Evolutionary conservation across 768 basidiomycete species (phyloP), one percentile per base, ranked within the genome.

Genomic region (Lentinula guzmanii): DNA sequence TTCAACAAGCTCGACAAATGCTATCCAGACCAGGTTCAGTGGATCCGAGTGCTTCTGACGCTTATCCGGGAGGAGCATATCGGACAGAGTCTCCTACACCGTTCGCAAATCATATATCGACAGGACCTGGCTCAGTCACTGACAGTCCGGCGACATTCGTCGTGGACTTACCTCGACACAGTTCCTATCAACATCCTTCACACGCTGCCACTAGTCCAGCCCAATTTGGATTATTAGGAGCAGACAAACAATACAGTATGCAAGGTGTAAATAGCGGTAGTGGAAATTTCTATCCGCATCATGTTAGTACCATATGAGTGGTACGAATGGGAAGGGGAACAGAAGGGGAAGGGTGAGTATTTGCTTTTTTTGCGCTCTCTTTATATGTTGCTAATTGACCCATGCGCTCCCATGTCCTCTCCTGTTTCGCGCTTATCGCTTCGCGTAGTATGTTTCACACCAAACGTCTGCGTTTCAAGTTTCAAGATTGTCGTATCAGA

Each of bases 11-110:
- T 35, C 41, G 46, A 42, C 53, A 55, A 54, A 57, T 62, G 52
- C 15, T 58, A 35, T 60, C 62, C 10, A 63, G 65, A 42, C 63
- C 37, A 24, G 62, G 57, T 61, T 53, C 55, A 33, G 58, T 58
- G 52, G 61, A 59, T 51, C 52, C 59, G 35, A 59, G 56, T 55
- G 5, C 60, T 59, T 21, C 60, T 28, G 65, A 65, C 55, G 54
- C 66, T 50, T 73, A 70, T 61, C 68, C 67, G 15, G 72, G 70
- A 2, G 70, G 71, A 9, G 68, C 75, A 66, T 79, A 75, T 66
- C 71, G 81, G 35, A 77, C 75, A 16, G 78, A 77, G 1, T 77
- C 76, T 45, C 78, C 77, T 51, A 71, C 72, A 45, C 72, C 77
- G 61, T 77, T 79, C 43, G 55, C 61, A 33, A 39, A 41, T 33